Evolutionary conservation across 257 asterid genomes (phyloP), one percentile per base, ranked within the genome.

Genomic region (Scutellaria galericulata): DNA sequence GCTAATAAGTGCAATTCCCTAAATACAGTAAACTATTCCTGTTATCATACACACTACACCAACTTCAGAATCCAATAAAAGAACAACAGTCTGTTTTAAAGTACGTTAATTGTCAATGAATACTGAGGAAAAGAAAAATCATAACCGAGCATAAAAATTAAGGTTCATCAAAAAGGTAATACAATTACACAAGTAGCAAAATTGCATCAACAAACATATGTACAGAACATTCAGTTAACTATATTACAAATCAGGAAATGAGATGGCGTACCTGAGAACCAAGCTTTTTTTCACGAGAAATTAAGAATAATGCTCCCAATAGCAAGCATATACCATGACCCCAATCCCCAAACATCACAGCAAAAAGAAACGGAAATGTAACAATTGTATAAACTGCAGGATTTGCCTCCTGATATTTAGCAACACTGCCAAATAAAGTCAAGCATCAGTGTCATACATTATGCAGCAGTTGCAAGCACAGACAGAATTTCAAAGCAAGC

Each of bases 301-400:
- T 82, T 63, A 95, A 96, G 74, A 83, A 78, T 70, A 92, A 72
- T 53, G 98, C 97, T 75, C 97, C 98, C 81, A 92, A 75, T 41
- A 95, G 83, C 74, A 95, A 78, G 84, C 98, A 95, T 74, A 90
- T 81, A 73, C 99, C 99, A 83, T 95, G 99, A 71, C 99, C 99
- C 99, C 99, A 95, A 79, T 95, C 99, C 59, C 99, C 99, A 80
- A 95, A 95, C 99, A 95, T 95, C 83, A 95, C 97, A 67, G 98
- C 99, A 71, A 95, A 95, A 81, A 95, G 97, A 84, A 95, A 95
- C 5, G 99, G 99, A 86, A 92, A 95, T 57, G 99, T 92, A 74
- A 95, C 62, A 61, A 90, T 79, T 6, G 99, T 81, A 84, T 87
- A 95, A 76, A 95, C 96, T n/a, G 99, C 96, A 80, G 99, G 98